A percentile compares a stretch with the other conserved stretches of the same genome.
Conservation (phyloP, 192 early-diverging fungal species). For the Lunasporangiospora selenospora region DNA sequence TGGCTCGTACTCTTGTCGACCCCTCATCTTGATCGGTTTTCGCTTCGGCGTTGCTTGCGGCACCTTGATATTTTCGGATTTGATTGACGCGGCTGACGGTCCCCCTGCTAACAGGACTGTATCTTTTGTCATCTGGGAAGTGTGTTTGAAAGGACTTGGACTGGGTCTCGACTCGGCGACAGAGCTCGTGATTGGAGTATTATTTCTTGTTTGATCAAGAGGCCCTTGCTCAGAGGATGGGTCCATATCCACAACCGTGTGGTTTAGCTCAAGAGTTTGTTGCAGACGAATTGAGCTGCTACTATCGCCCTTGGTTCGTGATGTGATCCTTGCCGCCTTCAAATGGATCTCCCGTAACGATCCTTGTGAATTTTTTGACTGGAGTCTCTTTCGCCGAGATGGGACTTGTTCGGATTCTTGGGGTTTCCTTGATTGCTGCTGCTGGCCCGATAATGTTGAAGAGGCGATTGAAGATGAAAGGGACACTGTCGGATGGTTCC, state of each 20-base stretch:
- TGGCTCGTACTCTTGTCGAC: neutral
- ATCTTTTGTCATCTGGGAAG: no score
- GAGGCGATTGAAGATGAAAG: neutral
- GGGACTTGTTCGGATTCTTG: no score
- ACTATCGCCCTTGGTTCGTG: slow-evolving; percentile 9
- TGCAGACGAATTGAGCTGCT: neutral
- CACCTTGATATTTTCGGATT: neutral
- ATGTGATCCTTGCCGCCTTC: slow-evolving; percentile 14
- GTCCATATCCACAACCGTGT: neutral
- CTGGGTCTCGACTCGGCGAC: no score
- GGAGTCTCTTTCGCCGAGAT: no score
- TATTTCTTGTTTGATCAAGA: neutral
- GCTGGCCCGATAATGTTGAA: slow-evolving; percentile 7
- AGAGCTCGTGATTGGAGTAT: neutral
- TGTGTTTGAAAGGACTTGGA: no score
- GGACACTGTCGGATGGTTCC: neutral
- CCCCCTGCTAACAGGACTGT: no score
- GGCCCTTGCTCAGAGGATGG: slow-evolving; percentile 7
- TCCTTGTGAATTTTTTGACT: slow-evolving; percentile 14
- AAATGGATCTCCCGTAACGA: slow-evolving; percentile 25
- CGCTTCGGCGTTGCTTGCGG: neutral
- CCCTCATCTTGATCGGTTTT: neutral
- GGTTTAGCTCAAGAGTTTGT: neutral
- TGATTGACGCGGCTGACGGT: neutral
- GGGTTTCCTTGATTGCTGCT: neutral